phyloP scores from a whole-genome alignment of 371 early-diverging fungal species.

The Actinomucor elegans region DNA sequence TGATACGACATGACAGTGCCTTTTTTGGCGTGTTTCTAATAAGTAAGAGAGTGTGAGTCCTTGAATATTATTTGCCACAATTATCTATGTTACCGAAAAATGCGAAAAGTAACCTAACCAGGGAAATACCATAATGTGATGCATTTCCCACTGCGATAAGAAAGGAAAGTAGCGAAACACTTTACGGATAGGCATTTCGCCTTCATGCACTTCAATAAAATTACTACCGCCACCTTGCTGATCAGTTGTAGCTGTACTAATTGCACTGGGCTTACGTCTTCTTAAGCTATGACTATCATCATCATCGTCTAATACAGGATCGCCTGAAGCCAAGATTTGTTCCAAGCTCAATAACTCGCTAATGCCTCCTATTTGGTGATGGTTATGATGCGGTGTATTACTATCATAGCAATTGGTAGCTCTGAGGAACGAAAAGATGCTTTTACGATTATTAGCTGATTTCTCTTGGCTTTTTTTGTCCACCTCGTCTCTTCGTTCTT shows the following conservation, averaged over 20 bases:
- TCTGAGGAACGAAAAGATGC: conserved; percentile 16
- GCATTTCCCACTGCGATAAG: conserved; percentile 61
- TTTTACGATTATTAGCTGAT: background rate
- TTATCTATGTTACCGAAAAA: conserved; percentile 43
- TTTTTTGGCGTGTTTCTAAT: conserved; percentile 47
- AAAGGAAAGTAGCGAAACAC: conserved; percentile 56
- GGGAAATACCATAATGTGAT: conserved; percentile 57
- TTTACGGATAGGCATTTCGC: conserved; percentile 52
- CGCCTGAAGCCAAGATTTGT: conserved; percentile 28
- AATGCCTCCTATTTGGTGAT: background rate
- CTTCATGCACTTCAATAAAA: conserved; percentile 43
- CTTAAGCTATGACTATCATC: background rate
- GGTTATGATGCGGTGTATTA: background rate
- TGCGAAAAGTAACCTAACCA: conserved; percentile 55
- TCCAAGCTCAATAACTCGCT: conserved; percentile 31
- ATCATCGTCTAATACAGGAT: conserved; percentile 17
- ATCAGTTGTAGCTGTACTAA: conserved; percentile 2
- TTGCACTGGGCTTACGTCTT: conserved; percentile 12
- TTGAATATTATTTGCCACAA: background rate
- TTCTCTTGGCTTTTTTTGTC: conserved; percentile 6
- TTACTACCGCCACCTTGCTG: conserved; percentile 2
- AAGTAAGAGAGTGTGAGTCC: background rate
- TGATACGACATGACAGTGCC: conserved; percentile 49
- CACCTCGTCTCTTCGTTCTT: conserved; percentile 4
- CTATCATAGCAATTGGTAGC: background rate